A percentile compares a stretch with the other conserved stretches of the same genome.
These are phyloP conservation scores for Coemansia sp. DNA, from an alignment of 192 early-diverging fungal species.

Conservation along the genomic window DNA sequence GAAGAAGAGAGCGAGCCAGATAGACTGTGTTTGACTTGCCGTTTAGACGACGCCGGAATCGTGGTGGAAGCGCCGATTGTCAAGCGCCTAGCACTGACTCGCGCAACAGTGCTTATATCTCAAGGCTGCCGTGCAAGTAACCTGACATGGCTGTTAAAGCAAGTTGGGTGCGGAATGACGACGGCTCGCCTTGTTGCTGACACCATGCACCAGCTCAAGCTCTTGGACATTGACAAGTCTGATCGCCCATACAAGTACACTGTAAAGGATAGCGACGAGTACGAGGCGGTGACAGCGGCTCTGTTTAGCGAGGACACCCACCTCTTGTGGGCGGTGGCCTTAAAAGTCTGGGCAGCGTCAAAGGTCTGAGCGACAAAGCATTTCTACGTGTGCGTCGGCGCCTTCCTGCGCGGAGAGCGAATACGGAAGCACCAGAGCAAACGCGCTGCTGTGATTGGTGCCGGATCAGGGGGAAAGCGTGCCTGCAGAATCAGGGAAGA, in stretches of 20 bases:
- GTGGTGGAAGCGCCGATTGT: not conserved
- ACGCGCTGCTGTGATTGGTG: too few relatives aligned
- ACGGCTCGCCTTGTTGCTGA: not conserved
- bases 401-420: too few relatives aligned
- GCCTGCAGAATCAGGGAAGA: too few relatives aligned
- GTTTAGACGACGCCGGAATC: not conserved
- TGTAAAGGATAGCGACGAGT: not conserved
- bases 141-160: not conserved
- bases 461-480: too few relatives aligned
- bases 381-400: too few relatives aligned
- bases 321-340: not conserved
- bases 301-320: conserved; percentile 22
- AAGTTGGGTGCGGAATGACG: not conserved
- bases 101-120: conserved; percentile 2
- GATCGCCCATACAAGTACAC: conserved; percentile 4
- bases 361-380: too few relatives aligned
- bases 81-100: conserved; percentile 20
- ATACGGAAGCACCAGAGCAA: too few relatives aligned
- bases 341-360: not conserved
- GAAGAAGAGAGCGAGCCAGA: not conserved
- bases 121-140: not conserved
- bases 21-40: conserved; percentile 21
- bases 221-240: conserved; percentile 12
- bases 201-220: conserved; percentile 7
- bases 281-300: not conserved